phyloP scores from a whole-genome alignment of 805 yeast genomes.

The Saturnispora silvae region DNA sequence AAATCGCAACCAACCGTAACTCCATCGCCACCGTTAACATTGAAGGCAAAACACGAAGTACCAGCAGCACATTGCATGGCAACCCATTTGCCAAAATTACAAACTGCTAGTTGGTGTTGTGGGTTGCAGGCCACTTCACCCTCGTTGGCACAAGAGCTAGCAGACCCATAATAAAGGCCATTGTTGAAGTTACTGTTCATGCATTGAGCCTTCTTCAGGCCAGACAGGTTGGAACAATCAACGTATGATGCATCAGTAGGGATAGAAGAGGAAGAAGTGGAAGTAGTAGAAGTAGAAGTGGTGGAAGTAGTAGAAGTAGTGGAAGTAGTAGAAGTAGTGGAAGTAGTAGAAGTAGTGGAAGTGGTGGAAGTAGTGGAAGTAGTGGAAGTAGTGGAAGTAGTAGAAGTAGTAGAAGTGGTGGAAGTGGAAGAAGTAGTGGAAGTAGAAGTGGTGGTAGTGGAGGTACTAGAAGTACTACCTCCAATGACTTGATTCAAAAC shows the following conservation, averaged over 20 bases:
- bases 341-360: conserved; percentile 8
- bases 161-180: conserved; percentile 35
- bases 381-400: conserved; percentile 10
- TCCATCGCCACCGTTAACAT: conserved; percentile 23
- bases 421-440: conserved; percentile 11
- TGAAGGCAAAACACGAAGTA: conserved; percentile 50
- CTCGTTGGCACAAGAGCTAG: conserved; percentile 29
- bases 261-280: conserved; percentile 6
- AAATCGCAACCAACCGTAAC: conserved; percentile 34
- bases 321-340: neutral
- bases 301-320: neutral
- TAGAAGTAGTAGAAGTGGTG: conserved; percentile 7
- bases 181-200: conserved; percentile 33
- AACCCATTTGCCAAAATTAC: conserved; percentile 51
- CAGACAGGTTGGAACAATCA: conserved; percentile 29
- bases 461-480: conserved; percentile 10
- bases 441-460: conserved; percentile 3
- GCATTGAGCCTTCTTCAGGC: conserved; percentile 32
- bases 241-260: conserved; percentile 5
- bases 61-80: conserved; percentile 47
- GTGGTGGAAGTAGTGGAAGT: conserved; percentile 10
- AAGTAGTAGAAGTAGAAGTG: conserved; percentile 5
- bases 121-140: conserved; percentile 45
- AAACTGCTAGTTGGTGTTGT: conserved; percentile 42
- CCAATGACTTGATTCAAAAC: conserved; percentile 9